Evolutionary conservation across 306 rosid species (phyloP).

Genomic region (Vachellia collinsii): DNA sequence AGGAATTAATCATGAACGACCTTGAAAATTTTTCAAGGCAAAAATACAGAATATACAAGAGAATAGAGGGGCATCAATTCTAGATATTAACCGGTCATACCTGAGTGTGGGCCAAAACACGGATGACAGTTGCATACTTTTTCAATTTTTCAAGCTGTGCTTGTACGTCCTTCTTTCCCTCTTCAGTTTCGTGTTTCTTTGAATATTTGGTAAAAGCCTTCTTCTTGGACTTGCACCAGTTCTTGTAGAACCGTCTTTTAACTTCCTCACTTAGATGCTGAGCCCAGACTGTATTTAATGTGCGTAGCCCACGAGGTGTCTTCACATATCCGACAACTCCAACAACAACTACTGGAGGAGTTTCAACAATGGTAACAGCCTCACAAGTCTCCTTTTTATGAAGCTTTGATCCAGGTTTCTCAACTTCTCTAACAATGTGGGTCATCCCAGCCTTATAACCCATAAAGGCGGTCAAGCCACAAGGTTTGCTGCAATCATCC

Average conservation of each 20-base stretch:
- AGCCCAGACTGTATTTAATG: conserved; percentile 75
- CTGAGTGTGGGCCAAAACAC: conserved; percentile 87
- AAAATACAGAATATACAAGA: neutral
- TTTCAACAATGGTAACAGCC: conserved; percentile 77
- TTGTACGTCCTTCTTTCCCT: conserved; percentile 64
- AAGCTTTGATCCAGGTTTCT: conserved; percentile 85
- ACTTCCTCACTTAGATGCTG: conserved; percentile 82
- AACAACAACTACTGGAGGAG: conserved; percentile 75
- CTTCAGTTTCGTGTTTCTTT: conserved; percentile 60
- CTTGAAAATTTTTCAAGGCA: neutral
- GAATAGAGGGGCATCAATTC: neutral
- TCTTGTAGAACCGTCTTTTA: conserved; percentile 75
- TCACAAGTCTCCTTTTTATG: conserved; percentile 90
- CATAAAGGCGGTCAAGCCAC: conserved; percentile 75
- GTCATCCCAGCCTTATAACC: conserved; percentile 93
- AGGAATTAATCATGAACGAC: neutral
- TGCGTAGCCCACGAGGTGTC: conserved; percentile 72
- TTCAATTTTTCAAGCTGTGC: conserved; percentile 67
- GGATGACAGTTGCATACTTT: conserved; percentile 63
- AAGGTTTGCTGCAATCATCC: conserved; percentile 61
- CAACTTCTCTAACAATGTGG: conserved; percentile 83
- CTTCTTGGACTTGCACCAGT: conserved; percentile 84
- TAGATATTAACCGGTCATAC: conserved; percentile 33
- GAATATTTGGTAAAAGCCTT: conserved; percentile 75
- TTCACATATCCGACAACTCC: conserved; percentile 80